Percentiles rank a stretch among this genome's conserved stretches.
phyloP scores from a whole-genome alignment of 2,329 filamentous ascomycete species.

The Botrytis elliptica region DNA sequence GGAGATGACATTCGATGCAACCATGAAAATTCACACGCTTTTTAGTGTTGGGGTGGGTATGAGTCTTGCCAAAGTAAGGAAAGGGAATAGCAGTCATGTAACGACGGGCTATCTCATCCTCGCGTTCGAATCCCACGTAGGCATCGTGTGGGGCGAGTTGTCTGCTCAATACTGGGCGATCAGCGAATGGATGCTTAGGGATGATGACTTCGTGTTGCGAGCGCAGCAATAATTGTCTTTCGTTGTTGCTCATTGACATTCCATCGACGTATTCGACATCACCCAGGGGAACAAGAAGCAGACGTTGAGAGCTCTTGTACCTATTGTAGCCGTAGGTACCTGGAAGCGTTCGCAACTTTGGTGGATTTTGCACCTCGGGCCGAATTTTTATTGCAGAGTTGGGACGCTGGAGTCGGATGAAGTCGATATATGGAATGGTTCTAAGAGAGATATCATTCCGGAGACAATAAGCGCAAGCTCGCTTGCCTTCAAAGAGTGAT shows the following conservation, averaged over 20 bases:
- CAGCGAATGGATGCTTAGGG: not conserved
- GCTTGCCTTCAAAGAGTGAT: slow-evolving; percentile 24
- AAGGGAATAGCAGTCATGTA: slow-evolving; percentile 1
- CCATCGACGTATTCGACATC: not conserved
- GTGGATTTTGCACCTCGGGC: not conserved
- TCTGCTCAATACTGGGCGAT: not conserved
- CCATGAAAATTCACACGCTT: not conserved
- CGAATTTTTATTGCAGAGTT: not conserved
- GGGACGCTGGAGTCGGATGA: not conserved
- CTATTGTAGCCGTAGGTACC: not conserved
- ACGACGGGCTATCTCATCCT: not conserved
- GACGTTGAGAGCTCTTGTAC: not conserved
- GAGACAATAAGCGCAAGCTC: slow-evolving; percentile 25
- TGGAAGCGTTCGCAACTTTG: not conserved
- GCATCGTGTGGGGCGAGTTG: not conserved
- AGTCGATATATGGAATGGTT: not conserved
- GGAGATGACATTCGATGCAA: not conserved
- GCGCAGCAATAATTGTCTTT: not conserved
- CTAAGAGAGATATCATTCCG: slow-evolving; percentile 23
- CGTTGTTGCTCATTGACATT: not conserved
- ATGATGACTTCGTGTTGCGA: not conserved
- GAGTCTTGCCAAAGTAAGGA: not conserved
- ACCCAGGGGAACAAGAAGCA: not conserved
- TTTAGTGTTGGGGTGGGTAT: not conserved
- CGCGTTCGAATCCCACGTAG: not conserved